phyloP scores from a whole-genome alignment of 2,329 filamentous ascomycete genomes.

The Ceratocystis smalleyi region DNA sequence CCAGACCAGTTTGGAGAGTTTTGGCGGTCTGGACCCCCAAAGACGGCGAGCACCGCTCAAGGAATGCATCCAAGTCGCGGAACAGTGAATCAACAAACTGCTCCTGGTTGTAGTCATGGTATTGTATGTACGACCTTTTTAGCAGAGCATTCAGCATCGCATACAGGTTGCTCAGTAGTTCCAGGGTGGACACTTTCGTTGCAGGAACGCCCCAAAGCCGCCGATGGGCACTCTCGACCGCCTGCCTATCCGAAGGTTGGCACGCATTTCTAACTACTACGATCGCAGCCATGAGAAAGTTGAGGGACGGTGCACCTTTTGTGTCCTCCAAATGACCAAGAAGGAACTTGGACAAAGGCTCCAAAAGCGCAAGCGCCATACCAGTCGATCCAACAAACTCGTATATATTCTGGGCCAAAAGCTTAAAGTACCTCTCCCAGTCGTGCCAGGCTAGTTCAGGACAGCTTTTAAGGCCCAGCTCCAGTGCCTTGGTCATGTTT shows the following conservation, averaged over 20 bases:
- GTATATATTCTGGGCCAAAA: slow-evolving; percentile 40
- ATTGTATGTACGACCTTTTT: slow-evolving; percentile 35
- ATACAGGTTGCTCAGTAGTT: slow-evolving; percentile 55
- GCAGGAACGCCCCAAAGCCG: slow-evolving; percentile 47
- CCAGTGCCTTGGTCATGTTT: slow-evolving; percentile 51
- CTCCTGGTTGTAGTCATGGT: slow-evolving; percentile 27
- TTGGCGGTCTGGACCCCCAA: slow-evolving; percentile 41
- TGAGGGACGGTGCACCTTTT: slow-evolving; percentile 18
- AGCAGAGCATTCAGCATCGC: slow-evolving; percentile 40
- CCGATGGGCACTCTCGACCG: slow-evolving; percentile 48
- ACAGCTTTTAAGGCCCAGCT: slow-evolving; percentile 39
- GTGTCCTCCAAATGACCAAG: slow-evolving; percentile 17
- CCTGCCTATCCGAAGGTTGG: slow-evolving; percentile 44
- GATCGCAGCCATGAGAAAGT: slow-evolving; percentile 25
- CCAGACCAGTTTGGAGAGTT: slow-evolving; percentile 46
- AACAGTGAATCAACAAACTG: slow-evolving; percentile 33
- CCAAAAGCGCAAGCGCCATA: slow-evolving; percentile 50
- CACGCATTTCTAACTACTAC: slow-evolving; percentile 33
- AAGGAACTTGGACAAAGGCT: slow-evolving; percentile 47
- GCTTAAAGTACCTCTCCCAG: slow-evolving; percentile 42
- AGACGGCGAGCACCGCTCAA: slow-evolving; percentile 33
- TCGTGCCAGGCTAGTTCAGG: slow-evolving; percentile 32
- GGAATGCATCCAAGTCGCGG: slow-evolving; percentile 36
- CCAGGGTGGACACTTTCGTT: slow-evolving; percentile 30
- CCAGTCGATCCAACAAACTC: slow-evolving; percentile 52